These are phyloP conservation scores for Gossypium ekmanianum DNA, from an alignment of 345 rosid genomes.

Conservation along the genomic window DNA sequence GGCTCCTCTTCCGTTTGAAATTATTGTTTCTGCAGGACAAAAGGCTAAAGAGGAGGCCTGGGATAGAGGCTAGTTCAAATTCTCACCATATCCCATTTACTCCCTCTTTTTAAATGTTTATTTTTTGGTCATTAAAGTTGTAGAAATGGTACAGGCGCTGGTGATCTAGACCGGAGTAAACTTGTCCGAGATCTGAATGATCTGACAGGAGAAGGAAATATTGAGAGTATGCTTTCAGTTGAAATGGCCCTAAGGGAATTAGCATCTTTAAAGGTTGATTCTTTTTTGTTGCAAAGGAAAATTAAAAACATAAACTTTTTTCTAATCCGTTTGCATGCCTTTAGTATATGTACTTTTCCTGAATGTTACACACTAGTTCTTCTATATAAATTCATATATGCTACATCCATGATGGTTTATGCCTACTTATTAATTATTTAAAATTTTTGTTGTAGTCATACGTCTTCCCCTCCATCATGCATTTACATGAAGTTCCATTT, in stretches of 20 bases:
- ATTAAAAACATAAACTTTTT: constrained; percentile 4
- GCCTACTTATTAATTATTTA: neutral
- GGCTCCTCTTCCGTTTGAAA: constrained; percentile 96
- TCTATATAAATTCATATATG: neutral
- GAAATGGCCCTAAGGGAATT: constrained; percentile 95
- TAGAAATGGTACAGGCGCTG: constrained; percentile 40
- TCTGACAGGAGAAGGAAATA: constrained; percentile 93
- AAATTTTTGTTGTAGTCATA: neutral
- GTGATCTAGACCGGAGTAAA: constrained; percentile 49
- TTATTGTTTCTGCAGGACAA: constrained; percentile 94
- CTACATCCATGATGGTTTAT: neutral
- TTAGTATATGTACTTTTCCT: neutral
- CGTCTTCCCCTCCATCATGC: neutral
- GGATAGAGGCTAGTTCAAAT: constrained; percentile 54
- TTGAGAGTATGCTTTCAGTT: constrained; percentile 96
- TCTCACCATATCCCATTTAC: constrained; percentile 2
- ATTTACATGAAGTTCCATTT: neutral
- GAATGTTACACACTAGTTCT: neutral
- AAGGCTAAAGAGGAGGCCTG: constrained; percentile 77
- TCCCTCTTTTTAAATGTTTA: neutral
- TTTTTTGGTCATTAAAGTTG: constrained; percentile 6
- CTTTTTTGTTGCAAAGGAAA: neutral
- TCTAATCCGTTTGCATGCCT: neutral
- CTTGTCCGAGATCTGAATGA: constrained; percentile 56
- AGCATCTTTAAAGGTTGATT: constrained; percentile 76